phyloP scores from a whole-genome alignment of 2,329 filamentous ascomycete species.

The Fusarium hostae region DNA sequence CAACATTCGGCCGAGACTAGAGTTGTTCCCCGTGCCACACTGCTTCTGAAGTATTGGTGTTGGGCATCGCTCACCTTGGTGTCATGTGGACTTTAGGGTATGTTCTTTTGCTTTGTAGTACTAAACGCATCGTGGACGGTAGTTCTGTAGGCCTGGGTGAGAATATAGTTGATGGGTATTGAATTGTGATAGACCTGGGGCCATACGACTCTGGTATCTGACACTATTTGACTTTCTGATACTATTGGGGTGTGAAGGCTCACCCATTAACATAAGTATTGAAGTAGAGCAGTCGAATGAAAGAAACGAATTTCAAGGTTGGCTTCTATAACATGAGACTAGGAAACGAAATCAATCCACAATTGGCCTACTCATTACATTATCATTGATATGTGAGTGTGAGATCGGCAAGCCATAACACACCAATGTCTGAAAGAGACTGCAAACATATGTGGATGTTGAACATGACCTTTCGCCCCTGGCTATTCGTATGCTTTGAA shows the following conservation, averaged over 20 bases:
- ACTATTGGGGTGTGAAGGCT: background rate
- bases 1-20: background rate
- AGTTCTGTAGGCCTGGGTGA: too few species aligned
- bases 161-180: background rate
- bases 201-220: too few species aligned
- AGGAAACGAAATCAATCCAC: fast-evolving
- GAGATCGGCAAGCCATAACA: too few species aligned
- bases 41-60: background rate
- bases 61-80: background rate
- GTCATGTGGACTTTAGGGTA: conserved; percentile 6
- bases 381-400: too few species aligned
- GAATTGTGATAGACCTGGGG: background rate
- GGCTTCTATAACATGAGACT: fast-evolving
- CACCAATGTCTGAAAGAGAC: too few species aligned
- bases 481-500: too few species aligned
- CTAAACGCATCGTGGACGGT: too few species aligned
- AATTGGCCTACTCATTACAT: too few species aligned
- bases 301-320: fast-evolving
- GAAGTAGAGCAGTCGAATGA: background rate
- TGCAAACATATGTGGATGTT: too few species aligned
- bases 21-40: background rate
- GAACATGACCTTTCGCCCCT: too few species aligned
- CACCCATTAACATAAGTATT: too few species aligned
- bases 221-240: background rate
- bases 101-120: background rate